Evolutionary conservation across 371 early-diverging fungal species (phyloP), one percentile per base, ranked within the genome.

Genomic region (Parasitella parasitica): DNA sequence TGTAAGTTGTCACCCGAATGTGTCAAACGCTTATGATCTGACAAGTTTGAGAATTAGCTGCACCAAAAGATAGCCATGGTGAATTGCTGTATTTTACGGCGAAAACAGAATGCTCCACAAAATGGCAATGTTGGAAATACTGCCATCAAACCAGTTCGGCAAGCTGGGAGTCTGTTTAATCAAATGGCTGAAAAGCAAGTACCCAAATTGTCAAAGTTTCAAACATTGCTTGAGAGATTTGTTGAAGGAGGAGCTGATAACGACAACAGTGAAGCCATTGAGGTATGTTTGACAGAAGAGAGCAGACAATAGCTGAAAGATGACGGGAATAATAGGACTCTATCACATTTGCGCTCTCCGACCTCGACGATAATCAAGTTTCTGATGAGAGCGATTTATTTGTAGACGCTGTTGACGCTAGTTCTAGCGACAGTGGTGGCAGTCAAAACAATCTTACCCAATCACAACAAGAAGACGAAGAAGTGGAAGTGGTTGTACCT

Each of bases 11-110:
- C n/a, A n/a, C n/a, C n/a, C n/a, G n/a, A n/a, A n/a, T n/a, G n/a
- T n/a, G n/a, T n/a, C n/a, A n/a, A n/a, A n/a, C n/a, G n/a, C n/a
- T n/a, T n/a, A n/a, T n/a, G n/a, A n/a, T n/a, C n/a, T n/a, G n/a
- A n/a, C n/a, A 32, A 32, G 11, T 32, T 20, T 54, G 3, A 6
- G 28, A 15, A n/a, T 1, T 55, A 80, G 77, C 53, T 93, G 4
- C 88, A 93, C 61, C 96, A 96, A 80, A 96, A 96, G 58, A 70
- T 96, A n/a, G 85, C 89, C 50, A 93, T 96, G 95, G 67, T 96
- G 37, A 94, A 95, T 63, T 93, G 90, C 64, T 95, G 95, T 70
- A 84, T 90, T 34, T 67, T 76, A n/a, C 82, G 91, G 30, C 76
- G 81, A 22, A 58, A 76, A 30, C 63, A 70, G 27, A 61, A 49